A percentile compares a stretch with the other conserved stretches of the same genome.
Evolutionary conservation across 768 basidiomycete genomes (phyloP).

Genomic region (Rhodotorula graminis): DNA sequence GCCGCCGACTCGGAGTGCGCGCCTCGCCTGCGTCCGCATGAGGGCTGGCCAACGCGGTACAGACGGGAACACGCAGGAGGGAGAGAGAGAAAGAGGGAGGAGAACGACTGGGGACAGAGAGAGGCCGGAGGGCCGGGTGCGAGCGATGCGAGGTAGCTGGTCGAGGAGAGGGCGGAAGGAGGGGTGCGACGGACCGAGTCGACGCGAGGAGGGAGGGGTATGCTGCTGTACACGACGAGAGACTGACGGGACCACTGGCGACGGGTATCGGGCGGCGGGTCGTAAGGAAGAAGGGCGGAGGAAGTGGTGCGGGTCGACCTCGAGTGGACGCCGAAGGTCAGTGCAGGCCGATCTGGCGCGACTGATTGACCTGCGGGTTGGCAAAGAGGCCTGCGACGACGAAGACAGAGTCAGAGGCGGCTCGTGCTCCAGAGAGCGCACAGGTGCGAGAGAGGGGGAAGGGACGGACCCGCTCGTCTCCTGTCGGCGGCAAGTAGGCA

Average conservation of each 20-base stretch:
- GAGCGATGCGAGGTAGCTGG: background rate
- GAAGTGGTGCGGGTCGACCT: background rate
- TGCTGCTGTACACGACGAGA: background rate
- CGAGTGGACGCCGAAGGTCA: background rate
- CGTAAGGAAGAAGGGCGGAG: too few relatives aligned
- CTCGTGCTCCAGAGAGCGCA: too few relatives aligned
- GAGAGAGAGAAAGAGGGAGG: too few relatives aligned
- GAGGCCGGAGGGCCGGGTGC: background rate
- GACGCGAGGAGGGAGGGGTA: background rate
- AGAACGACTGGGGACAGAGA: too few relatives aligned
- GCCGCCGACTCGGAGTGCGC: too few relatives aligned
- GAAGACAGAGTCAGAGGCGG: background rate
- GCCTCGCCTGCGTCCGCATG: too few relatives aligned
- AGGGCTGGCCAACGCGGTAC: too few relatives aligned
- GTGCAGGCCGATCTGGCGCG: constrained; percentile 7
- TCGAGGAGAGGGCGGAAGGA: too few relatives aligned
- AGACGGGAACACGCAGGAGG: too few relatives aligned
- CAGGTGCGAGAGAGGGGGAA: too few relatives aligned
- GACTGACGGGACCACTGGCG: too few relatives aligned
- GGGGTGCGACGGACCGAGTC: background rate
- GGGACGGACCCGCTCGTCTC: background rate
- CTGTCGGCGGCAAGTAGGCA: too few relatives aligned
- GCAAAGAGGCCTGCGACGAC: constrained; percentile 25
- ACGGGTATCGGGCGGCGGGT: background rate
- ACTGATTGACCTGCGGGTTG: constrained; percentile 23